phyloP scores from a whole-genome alignment of 768 basidiomycete genomes.

The Myochromella boudieri region DNA sequence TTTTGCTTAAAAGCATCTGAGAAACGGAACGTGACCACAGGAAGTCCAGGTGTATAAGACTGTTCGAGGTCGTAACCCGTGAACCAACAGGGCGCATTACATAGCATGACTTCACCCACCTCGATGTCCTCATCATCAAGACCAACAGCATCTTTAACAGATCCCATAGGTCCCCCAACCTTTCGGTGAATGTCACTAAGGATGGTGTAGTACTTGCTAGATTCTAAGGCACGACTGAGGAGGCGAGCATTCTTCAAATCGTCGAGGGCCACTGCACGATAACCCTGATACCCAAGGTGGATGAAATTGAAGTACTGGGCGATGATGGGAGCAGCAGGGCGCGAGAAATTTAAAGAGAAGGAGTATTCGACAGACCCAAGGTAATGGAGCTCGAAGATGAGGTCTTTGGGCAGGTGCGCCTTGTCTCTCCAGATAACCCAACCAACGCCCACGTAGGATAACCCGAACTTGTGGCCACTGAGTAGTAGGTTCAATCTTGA shows the following conservation, averaged over 20 bases:
- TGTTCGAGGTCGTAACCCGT: constrained; percentile 19
- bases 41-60: constrained; percentile 58
- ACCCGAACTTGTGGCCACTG: constrained; percentile 66
- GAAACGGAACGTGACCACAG: constrained; percentile 68
- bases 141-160: constrained; percentile 32
- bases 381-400: constrained; percentile 70
- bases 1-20: constrained; percentile 53
- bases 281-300: constrained; percentile 60
- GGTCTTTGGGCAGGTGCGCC: constrained; percentile 61
- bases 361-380: constrained; percentile 70
- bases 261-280: constrained; percentile 44
- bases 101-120: constrained; percentile 32
- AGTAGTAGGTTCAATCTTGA: constrained; percentile 16
- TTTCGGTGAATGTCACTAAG: constrained; percentile 55
- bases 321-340: constrained; percentile 62
- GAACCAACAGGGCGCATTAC: constrained; percentile 7
- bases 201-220: constrained; percentile 50
- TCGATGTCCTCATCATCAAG: constrained; percentile 56
- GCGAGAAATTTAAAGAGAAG: constrained; percentile 65
- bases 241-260: constrained; percentile 64
- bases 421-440: constrained; percentile 72
- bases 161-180: constrained; percentile 24
- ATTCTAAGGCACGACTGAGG: constrained; percentile 61
- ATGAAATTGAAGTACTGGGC: constrained; percentile 66
- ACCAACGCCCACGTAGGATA: constrained; percentile 60